phyloP scores from a whole-genome alignment of 352 stramenopile species.

The Pythium brachiatum region DNA sequence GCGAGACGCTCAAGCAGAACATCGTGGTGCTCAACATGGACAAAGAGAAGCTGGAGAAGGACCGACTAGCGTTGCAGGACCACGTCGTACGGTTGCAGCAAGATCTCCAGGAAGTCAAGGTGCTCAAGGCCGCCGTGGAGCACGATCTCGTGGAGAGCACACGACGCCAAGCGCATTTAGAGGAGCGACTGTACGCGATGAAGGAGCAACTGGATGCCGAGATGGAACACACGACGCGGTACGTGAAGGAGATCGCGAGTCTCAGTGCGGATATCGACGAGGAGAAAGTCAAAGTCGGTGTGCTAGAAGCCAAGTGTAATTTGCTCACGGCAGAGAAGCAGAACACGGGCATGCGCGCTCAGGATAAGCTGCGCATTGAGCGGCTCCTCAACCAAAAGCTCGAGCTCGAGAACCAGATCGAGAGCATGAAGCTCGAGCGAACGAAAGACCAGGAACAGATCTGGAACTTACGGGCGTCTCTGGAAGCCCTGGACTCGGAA shows the following conservation, averaged over 20 bases:
- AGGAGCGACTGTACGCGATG: conserved; percentile 50
- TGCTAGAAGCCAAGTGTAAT: conserved; percentile 69
- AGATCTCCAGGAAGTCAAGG: conserved; percentile 33
- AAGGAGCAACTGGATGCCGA: conserved; percentile 69
- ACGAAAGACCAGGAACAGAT: conserved; percentile 74
- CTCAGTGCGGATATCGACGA: conserved; percentile 48
- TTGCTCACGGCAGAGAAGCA: conserved; percentile 66
- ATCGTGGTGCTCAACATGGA: conserved; percentile 52
- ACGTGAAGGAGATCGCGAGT: conserved; percentile 39
- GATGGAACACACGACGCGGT: conserved; percentile 35
- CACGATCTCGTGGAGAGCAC: conserved; percentile 48
- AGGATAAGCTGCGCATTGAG: conserved; percentile 82
- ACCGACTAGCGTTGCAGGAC: conserved; percentile 37
- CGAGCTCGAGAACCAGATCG: conserved; percentile 63
- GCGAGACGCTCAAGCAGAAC: conserved; percentile 67
- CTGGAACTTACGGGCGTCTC: conserved; percentile 52
- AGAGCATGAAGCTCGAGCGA: conserved; percentile 50
- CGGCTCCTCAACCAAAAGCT: conserved; percentile 75
- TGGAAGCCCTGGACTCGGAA: conserved; percentile 72
- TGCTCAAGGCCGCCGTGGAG: conserved; percentile 40
- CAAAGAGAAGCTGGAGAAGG: conserved; percentile 45
- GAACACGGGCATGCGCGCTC: conserved; percentile 70
- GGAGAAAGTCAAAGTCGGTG: conserved; percentile 52
- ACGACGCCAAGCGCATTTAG: conserved; percentile 45
- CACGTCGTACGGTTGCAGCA: conserved; percentile 32